Conservation (phyloP, 768 basidiomycete species). For the Pisolithus microcarpus region DNA sequence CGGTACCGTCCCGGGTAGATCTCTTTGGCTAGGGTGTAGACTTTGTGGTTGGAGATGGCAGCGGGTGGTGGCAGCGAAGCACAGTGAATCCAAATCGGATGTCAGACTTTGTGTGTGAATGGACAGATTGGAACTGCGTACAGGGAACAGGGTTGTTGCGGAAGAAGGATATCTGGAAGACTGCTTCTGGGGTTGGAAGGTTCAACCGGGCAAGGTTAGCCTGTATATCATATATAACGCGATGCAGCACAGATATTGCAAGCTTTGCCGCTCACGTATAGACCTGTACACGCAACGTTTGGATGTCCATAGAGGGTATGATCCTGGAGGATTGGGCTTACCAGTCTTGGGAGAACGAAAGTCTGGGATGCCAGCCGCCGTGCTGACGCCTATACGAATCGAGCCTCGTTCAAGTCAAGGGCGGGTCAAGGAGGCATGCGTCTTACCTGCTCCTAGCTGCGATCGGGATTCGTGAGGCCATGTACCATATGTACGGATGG, state of each 20-base stretch:
- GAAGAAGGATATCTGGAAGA: slow-evolving; percentile 90
- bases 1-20: slow-evolving; percentile 85
- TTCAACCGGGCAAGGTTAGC: slow-evolving; percentile 70
- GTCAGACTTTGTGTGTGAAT: not conserved
- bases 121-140: slow-evolving; percentile 19
- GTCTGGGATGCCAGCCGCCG: slow-evolving; percentile 81
- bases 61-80: not conserved
- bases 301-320: too few relatives aligned
- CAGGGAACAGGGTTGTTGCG: slow-evolving; percentile 72
- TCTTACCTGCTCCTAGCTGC: slow-evolving; percentile 64
- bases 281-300: too few relatives aligned
- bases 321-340: slow-evolving; percentile 20
- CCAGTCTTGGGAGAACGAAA: slow-evolving; percentile 85
- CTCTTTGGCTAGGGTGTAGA: slow-evolving; percentile 90
- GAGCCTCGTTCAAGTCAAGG: not conserved
- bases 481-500: slow-evolving; percentile 2
- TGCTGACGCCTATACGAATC: slow-evolving; percentile 52
- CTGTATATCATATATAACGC: slow-evolving; percentile 34
- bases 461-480: not conserved
- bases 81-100: not conserved
- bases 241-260: slow-evolving; percentile 5
- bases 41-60: slow-evolving; percentile 25
- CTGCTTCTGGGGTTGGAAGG: slow-evolving; percentile 90
- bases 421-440: not conserved
- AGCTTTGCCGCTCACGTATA: not conserved